phyloP scores from a whole-genome alignment of 768 basidiomycete genomes.

The Glaciozyma antarctica region DNA sequence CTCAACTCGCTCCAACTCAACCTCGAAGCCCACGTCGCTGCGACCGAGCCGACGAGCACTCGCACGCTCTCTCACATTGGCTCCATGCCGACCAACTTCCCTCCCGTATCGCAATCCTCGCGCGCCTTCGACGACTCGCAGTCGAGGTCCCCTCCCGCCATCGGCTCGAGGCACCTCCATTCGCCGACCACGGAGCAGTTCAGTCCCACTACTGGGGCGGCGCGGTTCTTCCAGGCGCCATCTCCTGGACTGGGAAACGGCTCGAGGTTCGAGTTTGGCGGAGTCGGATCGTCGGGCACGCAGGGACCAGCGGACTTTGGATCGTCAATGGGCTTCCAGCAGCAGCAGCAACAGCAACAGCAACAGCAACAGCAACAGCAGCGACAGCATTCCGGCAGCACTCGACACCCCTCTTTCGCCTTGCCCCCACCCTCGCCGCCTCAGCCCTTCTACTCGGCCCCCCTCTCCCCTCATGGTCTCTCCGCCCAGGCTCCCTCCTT shows the following conservation, averaged over 20 bases:
- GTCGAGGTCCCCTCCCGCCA: constrained; percentile 16
- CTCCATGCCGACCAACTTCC: constrained; percentile 26
- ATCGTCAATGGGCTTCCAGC: background rate
- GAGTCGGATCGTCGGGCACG: background rate
- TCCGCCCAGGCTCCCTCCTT: constrained; percentile 5
- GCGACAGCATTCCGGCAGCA: background rate
- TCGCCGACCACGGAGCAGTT: constrained; percentile 24
- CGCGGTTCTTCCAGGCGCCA: constrained; percentile 23
- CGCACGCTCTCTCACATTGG: constrained; percentile 17
- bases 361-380: background rate
- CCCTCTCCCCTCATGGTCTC: constrained; percentile 1
- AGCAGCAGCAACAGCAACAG: background rate
- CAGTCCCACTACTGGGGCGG: constrained; percentile 10
- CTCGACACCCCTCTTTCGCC: constrained; percentile 2
- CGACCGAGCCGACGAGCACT: background rate
- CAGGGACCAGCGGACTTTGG: background rate
- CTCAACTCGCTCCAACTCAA: constrained; percentile 35
- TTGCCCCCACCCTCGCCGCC: constrained; percentile 8
- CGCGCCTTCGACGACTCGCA: constrained; percentile 11
- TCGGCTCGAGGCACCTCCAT: constrained; percentile 3
- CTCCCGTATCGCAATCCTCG: constrained; percentile 1
- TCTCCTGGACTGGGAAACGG: constrained; percentile 14
- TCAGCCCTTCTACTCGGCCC: constrained; percentile 4
- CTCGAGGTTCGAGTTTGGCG: constrained; percentile 21
- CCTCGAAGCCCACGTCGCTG: constrained; percentile 32